phyloP scores from a whole-genome alignment of 2,329 filamentous ascomycete species.

The Paradendryphiella salina region DNA sequence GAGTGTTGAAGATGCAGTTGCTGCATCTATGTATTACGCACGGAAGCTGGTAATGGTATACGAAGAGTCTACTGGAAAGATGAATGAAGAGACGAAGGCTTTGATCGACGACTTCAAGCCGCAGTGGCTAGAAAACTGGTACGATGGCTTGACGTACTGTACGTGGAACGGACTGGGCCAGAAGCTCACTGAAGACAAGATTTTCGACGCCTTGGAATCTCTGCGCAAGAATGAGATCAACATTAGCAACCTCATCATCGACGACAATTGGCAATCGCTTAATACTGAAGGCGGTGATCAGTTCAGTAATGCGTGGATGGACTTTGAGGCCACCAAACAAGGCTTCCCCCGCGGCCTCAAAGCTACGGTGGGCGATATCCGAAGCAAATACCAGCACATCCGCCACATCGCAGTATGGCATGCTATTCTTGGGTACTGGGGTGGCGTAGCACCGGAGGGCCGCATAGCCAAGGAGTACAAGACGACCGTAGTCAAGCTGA shows the following conservation, averaged over 20 bases:
- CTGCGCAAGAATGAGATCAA: conserved; percentile 73
- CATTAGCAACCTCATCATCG: conserved; percentile 85
- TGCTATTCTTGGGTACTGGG: conserved; percentile 69
- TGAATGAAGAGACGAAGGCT: conserved; percentile 53
- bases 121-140: conserved; percentile 83
- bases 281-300: conserved; percentile 54
- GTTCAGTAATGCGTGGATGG: conserved; percentile 61
- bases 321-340: conserved; percentile 81
- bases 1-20: conserved; percentile 73
- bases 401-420: conserved; percentile 94
- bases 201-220: conserved; percentile 72
- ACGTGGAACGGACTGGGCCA: conserved; percentile 96
- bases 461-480: conserved; percentile 77
- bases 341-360: conserved; percentile 82
- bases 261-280: conserved; percentile 77
- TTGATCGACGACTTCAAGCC: conserved; percentile 57
- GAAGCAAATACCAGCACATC: conserved; percentile 69
- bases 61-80: conserved; percentile 51
- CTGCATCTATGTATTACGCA: conserved; percentile 86
- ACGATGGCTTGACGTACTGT: conserved; percentile 90
- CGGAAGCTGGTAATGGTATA: conserved; percentile 62
- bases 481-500: conserved; percentile 63
- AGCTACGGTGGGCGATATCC: conserved; percentile 69
- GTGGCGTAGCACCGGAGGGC: conserved; percentile 75
- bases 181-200: conserved; percentile 75